Evolutionary conservation across 495 filamentous ascomycete species (phyloP).

Genomic region (Halenospora varia): DNA sequence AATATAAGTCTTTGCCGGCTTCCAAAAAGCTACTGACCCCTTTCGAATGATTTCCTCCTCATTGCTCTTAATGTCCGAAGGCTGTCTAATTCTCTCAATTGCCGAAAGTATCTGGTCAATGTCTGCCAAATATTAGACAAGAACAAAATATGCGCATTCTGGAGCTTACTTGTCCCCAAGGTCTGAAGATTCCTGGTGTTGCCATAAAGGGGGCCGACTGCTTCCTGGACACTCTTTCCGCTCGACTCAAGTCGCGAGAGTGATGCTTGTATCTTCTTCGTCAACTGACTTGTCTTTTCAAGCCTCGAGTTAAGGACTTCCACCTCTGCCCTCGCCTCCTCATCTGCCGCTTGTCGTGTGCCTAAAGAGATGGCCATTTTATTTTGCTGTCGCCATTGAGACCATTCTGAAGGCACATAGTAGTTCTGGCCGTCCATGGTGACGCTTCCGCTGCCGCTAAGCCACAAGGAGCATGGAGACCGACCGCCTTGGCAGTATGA

Average conservation of each 20-base stretch:
- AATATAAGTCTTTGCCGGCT: neutral
- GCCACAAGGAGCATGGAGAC: neutral
- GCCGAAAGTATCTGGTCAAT: conserved; percentile 81
- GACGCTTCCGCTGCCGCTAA: neutral
- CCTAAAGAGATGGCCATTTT: conserved; percentile 30
- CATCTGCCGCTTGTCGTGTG: conserved; percentile 48
- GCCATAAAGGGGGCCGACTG: conserved; percentile 87
- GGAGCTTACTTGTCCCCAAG: conserved; percentile 71
- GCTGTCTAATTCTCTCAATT: conserved; percentile 83
- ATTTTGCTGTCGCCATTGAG: conserved; percentile 4
- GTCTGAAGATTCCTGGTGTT: conserved; percentile 86
- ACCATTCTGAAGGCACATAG: neutral
- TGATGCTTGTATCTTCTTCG: conserved; percentile 90
- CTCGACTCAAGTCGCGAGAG: conserved; percentile 79
- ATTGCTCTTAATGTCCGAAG: conserved; percentile 78
- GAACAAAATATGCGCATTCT: conserved; percentile 9
- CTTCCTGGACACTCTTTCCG: conserved; percentile 84
- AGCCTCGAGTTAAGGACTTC: conserved; percentile 62
- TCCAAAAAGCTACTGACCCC: conserved; percentile 46
- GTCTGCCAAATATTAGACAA: conserved; percentile 41
- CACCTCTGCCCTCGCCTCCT: conserved; percentile 62
- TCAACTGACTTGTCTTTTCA: conserved; percentile 65
- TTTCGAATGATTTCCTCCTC: conserved; percentile 89
- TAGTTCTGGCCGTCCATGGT: neutral
- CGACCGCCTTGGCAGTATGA: neutral